Evolutionary conservation across 345 rosid genomes (phyloP).

Genomic region (Salix viminalis): DNA sequence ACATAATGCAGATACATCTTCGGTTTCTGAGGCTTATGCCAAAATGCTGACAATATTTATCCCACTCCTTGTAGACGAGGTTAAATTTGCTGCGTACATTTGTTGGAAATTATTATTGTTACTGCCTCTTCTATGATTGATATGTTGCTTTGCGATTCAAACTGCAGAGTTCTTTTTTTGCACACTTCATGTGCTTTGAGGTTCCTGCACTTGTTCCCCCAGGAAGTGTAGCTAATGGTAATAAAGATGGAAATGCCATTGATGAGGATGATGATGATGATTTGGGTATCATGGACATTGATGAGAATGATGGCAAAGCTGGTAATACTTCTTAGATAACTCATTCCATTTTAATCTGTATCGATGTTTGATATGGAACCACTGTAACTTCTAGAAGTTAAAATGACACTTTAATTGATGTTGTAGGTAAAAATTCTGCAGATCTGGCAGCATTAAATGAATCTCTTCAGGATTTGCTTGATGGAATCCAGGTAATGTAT

Average conservation of each 20-base stretch:
- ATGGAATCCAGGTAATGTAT: conserved; percentile 81
- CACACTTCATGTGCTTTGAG: conserved; percentile 99
- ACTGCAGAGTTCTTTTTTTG: conserved; percentile 96
- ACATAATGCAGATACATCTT: conserved; percentile 67
- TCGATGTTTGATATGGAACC: conserved; percentile 9
- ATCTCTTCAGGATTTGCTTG: conserved; percentile 92
- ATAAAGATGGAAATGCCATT: conserved; percentile 38
- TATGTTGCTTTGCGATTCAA: conserved; percentile 19
- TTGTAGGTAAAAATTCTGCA: conserved; percentile 67
- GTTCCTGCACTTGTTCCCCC: conserved; percentile 94
- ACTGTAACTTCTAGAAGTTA: conserved; percentile 8
- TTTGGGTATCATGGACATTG: conserved; percentile 94
- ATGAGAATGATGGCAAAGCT: conserved; percentile 68
- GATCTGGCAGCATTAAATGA: conserved; percentile 80
- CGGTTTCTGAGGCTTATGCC: conserved; percentile 94
- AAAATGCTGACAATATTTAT: conserved; percentile 95
- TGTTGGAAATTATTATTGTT: conserved; percentile 7
- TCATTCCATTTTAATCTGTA: conserved; percentile 12
- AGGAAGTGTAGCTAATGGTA: conserved; percentile 64
- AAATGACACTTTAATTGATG: conserved; percentile 14
- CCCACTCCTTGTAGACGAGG: conserved; percentile 99
- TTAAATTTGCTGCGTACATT: conserved; percentile 25
- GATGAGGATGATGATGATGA: conserved; percentile 66
- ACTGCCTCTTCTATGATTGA: conserved; percentile 11
- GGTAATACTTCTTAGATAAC: conserved; percentile 40